Percentiles rank a stretch among this genome's conserved stretches.
phyloP scores from a whole-genome alignment of 768 basidiomycete genomes.

The Phallus indusiatus region DNA sequence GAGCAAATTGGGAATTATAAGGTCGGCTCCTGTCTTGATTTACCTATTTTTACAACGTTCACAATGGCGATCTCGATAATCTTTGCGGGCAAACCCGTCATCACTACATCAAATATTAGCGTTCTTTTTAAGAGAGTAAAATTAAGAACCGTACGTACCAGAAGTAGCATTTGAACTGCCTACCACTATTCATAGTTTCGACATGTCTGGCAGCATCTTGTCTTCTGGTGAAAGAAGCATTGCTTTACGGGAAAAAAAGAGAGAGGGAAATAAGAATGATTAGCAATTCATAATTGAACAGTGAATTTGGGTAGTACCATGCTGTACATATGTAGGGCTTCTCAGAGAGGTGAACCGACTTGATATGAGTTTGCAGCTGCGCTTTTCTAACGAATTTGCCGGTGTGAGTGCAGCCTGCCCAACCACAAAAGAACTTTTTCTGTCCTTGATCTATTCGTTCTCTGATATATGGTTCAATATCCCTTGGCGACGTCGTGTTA shows the following conservation, averaged over 20 bases:
- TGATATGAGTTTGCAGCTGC: constrained; percentile 3
- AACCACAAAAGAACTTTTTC: constrained; percentile 5
- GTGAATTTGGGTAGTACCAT: not conserved
- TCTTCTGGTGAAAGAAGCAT: constrained; percentile 1
- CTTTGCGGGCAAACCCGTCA: constrained; percentile 6
- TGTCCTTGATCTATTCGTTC: not conserved
- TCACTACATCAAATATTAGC: not conserved
- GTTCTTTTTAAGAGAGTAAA: too few species aligned
- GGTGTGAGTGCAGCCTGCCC: not conserved
- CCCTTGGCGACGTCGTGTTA: not conserved
- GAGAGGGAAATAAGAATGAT: not conserved
- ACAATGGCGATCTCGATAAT: constrained; percentile 5
- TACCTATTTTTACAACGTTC: not conserved
- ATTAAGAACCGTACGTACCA: constrained; percentile 1
- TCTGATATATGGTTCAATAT: not conserved
- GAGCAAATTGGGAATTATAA: too few species aligned
- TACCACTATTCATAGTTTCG: constrained; percentile 2
- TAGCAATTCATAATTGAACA: not conserved
- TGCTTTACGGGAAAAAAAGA: not conserved
- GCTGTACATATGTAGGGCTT: not conserved
- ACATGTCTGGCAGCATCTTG: constrained; percentile 8
- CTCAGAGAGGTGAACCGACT: constrained; percentile 5
- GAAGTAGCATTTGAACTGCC: not conserved
- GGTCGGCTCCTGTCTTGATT: not conserved
- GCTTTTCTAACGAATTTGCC: constrained; percentile 2